These are phyloP conservation scores for Dactylorhiza incarnata DNA, from an alignment of 106 monocot genomes.

Conservation along the genomic window DNA sequence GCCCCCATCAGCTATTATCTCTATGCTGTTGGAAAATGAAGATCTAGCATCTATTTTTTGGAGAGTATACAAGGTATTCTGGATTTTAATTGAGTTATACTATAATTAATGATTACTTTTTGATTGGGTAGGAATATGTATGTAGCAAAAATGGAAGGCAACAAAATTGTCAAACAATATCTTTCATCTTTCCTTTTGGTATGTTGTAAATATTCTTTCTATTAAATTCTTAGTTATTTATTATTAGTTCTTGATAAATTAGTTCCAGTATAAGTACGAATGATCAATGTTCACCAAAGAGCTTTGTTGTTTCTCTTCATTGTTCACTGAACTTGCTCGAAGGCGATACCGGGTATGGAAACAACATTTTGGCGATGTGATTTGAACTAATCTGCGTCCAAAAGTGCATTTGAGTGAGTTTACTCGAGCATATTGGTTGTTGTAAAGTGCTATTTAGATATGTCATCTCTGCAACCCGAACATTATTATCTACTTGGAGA, in stretches of 20 bases:
- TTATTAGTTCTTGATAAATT: not conserved
- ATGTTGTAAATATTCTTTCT: slow-evolving; percentile 2
- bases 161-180: slow-evolving; percentile 33
- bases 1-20: not conserved
- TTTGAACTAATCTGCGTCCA: too few species aligned
- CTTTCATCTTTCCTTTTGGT: slow-evolving; percentile 39
- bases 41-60: not conserved
- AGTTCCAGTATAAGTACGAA: slow-evolving; percentile 5
- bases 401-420: too few species aligned
- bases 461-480: too few species aligned
- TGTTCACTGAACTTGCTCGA: too few species aligned
- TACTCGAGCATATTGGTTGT: too few species aligned
- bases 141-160: slow-evolving; percentile 12
- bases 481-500: too few species aligned
- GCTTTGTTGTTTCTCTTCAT: slow-evolving; percentile 43
- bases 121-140: slow-evolving; percentile 22
- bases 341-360: too few species aligned
- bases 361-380: too few species aligned
- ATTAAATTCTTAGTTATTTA: not conserved
- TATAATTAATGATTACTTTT: not conserved
- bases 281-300: slow-evolving; percentile 9
- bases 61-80: not conserved
- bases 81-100: not conserved
- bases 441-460: too few species aligned
- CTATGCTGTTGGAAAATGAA: not conserved